Conservation (phyloP, 768 basidiomycete species). For the Leucosporidium creatinivorum region DNA sequence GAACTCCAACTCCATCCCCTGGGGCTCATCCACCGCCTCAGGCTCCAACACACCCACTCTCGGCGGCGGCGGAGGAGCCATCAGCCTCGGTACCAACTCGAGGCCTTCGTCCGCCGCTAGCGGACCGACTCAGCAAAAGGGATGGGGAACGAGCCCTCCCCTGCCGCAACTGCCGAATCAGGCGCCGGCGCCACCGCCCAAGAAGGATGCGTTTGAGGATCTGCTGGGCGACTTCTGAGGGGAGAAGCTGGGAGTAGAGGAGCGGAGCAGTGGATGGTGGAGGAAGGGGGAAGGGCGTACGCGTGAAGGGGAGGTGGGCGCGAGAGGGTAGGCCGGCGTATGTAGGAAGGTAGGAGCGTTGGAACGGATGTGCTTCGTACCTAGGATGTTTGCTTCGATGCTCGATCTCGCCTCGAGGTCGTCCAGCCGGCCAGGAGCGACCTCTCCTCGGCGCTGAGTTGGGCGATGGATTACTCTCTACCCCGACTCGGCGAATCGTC, state of each 20-base stretch:
- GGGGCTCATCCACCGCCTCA: neutral
- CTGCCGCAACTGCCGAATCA: constrained; percentile 20
- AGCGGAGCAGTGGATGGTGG: too few species aligned
- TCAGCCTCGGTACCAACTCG: neutral
- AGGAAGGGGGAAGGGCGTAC: neutral
- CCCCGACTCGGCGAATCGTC: too few species aligned
- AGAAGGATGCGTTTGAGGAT: constrained; percentile 45
- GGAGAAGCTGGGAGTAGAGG: too few species aligned
- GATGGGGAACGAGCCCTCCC: neutral
- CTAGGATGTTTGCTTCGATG: neutral
- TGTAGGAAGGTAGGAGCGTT: neutral
- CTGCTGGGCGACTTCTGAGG: constrained; percentile 39
- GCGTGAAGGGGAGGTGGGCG: neutral
- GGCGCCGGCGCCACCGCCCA: constrained; percentile 25
- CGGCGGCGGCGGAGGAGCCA: neutral
- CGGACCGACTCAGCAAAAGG: neutral
- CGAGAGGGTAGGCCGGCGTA: neutral
- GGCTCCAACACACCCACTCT: neutral
- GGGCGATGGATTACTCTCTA: too few species aligned
- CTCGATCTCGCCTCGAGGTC: too few species aligned
- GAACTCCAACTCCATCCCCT: too few species aligned
- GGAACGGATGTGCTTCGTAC: neutral
- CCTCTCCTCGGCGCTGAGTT: too few species aligned
- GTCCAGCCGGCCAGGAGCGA: too few species aligned
- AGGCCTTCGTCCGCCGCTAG: neutral